phyloP scores from a whole-genome alignment of 148 eudicot genomes.

The Oxyria digyna region DNA sequence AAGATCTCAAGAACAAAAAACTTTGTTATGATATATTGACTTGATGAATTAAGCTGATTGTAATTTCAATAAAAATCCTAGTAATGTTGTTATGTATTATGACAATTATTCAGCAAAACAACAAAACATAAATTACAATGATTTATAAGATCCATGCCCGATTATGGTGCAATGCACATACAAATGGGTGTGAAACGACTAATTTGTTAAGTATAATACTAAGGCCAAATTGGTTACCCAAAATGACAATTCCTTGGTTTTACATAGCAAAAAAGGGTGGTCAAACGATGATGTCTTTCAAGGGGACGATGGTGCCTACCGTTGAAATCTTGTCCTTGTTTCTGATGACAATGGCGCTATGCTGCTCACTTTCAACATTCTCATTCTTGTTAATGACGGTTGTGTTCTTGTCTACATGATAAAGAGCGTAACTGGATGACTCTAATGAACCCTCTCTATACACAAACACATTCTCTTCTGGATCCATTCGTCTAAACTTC shows the following conservation, averaged over 20 bases:
- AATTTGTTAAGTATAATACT: background rate
- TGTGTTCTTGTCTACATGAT: conserved; percentile 6
- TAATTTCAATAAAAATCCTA: too few species aligned
- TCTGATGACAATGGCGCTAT: conserved; percentile 15
- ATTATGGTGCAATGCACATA: background rate
- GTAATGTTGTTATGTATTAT: background rate
- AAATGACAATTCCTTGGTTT: background rate
- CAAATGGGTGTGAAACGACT: background rate
- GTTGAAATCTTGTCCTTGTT: conserved; percentile 14
- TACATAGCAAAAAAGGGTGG: background rate
- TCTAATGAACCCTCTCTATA: conserved; percentile 42
- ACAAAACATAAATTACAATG: background rate
- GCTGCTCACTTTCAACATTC: background rate
- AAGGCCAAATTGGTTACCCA: background rate
- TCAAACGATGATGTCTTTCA: conserved; percentile 27
- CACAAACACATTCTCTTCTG: conserved; percentile 26
- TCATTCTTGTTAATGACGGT: background rate
- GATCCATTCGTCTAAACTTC: conserved; percentile 30
- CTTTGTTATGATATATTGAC: too few species aligned
- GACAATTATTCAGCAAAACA: background rate
- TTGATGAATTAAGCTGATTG: background rate
- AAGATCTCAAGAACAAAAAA: too few species aligned
- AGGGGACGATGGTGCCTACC: conserved; percentile 16
- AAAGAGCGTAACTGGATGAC: conserved; percentile 14
- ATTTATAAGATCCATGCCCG: background rate